Evolutionary conservation across 306 rosid genomes (phyloP), one percentile per base, ranked within the genome.

Genomic region (Mimosa pudica): DNA sequence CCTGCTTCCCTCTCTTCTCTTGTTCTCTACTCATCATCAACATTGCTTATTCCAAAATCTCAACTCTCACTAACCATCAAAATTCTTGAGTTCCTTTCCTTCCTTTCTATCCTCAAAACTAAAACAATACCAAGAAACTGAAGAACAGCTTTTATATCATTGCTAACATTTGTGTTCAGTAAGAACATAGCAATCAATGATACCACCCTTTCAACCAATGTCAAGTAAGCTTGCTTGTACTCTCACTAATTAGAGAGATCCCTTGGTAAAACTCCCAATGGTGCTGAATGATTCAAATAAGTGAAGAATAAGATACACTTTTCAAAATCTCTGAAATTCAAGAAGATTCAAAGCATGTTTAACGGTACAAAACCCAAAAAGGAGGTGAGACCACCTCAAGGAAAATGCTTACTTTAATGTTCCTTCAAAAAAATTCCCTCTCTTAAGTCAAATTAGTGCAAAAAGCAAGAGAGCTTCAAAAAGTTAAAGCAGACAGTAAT

Each of bases 21-120:
- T 85, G 90, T 74, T 91, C 98, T 76, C 85, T 85, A 88, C 89
- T 91, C 99, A 91, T 95, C 78, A 66, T 95, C 78, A 66, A 67
- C 65, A 77, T 85, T 45, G 44, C 24, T 14, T 64, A 51, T 77
- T 64, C 74, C 73, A 38, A 68, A 38, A 68, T 42, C 72, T 68
- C 52, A 88, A 78, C 75, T 83, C 88, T 85, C 77, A 82, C 69
- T 74, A 79, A 77, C 86, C 85, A 80, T 82, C 72, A 72, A 72
- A 80, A 82, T 58, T 60, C 81, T 70, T 20, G 24, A 35, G 67
- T 66, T 38, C 52, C 1, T 55, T 54, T 7, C 10, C 9, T 51
- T 51, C 57, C 80, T 38, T 38, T 70, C 70, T 24, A 51, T 60
- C 17, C 57, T 70, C 38, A 45, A 5, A 45, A 70, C n/a, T 70